These are phyloP conservation scores for Coccomyxa subellipsoidea DNA, from an alignment of 163 green algal species.

Conservation along the genomic window DNA sequence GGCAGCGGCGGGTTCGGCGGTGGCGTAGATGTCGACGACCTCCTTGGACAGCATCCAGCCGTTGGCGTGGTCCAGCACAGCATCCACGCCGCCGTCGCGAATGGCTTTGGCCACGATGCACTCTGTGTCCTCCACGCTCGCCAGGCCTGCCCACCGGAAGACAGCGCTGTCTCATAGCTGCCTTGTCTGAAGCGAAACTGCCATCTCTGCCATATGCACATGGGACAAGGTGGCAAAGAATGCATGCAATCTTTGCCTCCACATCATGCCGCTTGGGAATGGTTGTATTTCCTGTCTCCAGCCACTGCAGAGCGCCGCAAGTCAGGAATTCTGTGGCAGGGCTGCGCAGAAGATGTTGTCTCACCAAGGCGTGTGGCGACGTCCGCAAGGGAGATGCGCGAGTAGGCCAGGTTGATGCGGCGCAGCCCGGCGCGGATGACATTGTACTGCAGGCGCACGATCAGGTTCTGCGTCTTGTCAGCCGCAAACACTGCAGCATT, in stretches of 20 bases:
- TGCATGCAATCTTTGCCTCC: too few species aligned
- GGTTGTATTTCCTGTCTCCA: too few species aligned
- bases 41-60: slow-evolving; percentile 63
- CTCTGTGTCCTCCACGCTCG: slow-evolving; percentile 81
- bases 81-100: slow-evolving; percentile 89
- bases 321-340: too few species aligned
- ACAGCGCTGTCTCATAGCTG: background rate
- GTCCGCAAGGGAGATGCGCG: slow-evolving; percentile 79
- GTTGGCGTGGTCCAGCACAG: slow-evolving; percentile 67
- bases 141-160: slow-evolving; percentile 45
- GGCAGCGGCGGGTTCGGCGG: slow-evolving; percentile 70
- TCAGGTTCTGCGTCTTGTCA: slow-evolving; percentile 83
- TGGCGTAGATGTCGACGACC: slow-evolving; percentile 74
- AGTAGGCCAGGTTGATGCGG: slow-evolving; percentile 88
- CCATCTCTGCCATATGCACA: too few species aligned
- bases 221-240: too few species aligned
- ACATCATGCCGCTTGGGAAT: too few species aligned
- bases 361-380: slow-evolving; percentile 83
- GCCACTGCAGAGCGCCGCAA: too few species aligned
- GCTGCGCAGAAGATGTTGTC: too few species aligned
- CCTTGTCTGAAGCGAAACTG: too few species aligned
- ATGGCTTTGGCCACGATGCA: slow-evolving; percentile 95
- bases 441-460: slow-evolving; percentile 92
- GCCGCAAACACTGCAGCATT: slow-evolving; percentile 61
- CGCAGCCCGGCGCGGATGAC: slow-evolving; percentile 94